Percentiles rank a stretch among this genome's conserved stretches.
Evolutionary conservation across 2,329 filamentous ascomycete species (phyloP).

Genomic region (Pseudogymnoascus sp.): DNA sequence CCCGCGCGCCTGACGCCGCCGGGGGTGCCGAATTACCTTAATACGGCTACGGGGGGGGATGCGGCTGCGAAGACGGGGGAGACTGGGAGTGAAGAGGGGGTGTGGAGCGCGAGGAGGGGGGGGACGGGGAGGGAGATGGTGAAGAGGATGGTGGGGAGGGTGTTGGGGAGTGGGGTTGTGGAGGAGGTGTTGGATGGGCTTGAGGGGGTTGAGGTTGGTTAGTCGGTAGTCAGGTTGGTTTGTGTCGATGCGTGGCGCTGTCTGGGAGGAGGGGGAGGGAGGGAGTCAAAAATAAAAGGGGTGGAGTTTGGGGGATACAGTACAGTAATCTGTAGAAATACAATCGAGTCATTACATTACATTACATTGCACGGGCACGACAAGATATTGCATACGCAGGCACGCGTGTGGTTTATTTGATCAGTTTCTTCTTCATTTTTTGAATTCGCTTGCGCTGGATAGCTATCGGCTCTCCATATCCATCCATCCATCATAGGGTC

Average conservation of each 20-base stretch:
- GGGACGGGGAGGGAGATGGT: conserved; percentile 71
- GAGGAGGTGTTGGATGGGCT: conserved; percentile 79
- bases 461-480: background rate
- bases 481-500: background rate
- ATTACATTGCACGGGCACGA: background rate
- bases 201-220: conserved; percentile 63
- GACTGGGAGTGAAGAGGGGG: conserved; percentile 51
- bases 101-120: conserved; percentile 80
- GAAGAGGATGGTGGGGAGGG: conserved; percentile 65
- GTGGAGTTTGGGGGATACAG: background rate
- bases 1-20: conserved; percentile 65
- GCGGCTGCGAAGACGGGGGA: conserved; percentile 33
- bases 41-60: conserved; percentile 41
- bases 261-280: too few species aligned
- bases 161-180: conserved; percentile 71
- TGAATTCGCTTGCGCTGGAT: background rate
- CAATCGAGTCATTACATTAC: background rate
- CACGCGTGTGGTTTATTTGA: background rate
- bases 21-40: conserved; percentile 57
- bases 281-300: background rate
- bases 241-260: background rate
- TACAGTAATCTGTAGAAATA: background rate
- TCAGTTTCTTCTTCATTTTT: conserved; percentile 2
- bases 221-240: too few species aligned
- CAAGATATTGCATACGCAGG: background rate